Conservation (phyloP, 768 basidiomycete species). For the Fistulinella prunicolor region DNA sequence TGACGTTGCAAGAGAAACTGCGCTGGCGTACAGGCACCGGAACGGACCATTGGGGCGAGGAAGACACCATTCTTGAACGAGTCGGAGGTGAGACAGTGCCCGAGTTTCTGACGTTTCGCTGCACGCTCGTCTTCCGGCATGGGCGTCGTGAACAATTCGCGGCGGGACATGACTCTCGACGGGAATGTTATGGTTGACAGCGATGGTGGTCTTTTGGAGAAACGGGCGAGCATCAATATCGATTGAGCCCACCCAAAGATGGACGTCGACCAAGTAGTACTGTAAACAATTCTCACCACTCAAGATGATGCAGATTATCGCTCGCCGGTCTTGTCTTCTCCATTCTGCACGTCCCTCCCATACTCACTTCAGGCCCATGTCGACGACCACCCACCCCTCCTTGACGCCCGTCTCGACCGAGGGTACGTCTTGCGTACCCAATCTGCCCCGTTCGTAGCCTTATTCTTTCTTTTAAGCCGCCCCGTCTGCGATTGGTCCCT, state of each 20-base stretch:
- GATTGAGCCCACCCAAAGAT: no score
- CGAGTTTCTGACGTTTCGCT: conserved; percentile 53
- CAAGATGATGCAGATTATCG: neutral
- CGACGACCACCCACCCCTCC: conserved; percentile 36
- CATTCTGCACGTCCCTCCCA: neutral
- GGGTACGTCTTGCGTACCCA: conserved; percentile 5
- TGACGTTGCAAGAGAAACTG: neutral
- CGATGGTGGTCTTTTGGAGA: neutral
- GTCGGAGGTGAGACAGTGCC: conserved; percentile 59
- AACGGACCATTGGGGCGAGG: conserved; percentile 98
- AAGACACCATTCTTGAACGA: conserved; percentile 89
- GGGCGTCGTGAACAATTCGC: conserved; percentile 42
- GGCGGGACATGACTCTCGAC: conserved; percentile 46
- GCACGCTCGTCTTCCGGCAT: conserved; percentile 26
- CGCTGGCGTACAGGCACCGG: conserved; percentile 71
- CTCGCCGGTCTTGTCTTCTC: no score
- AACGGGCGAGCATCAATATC: neutral
- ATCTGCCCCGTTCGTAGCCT: neutral
- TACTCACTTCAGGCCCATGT: conserved; percentile 14
- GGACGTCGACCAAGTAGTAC: no score
- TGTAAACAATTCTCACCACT: no score
- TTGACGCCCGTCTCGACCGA: conserved; percentile 35
- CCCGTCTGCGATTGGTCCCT: conserved; percentile 80
- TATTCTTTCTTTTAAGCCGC: conserved; percentile 50
- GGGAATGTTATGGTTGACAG: no score